Evolutionary conservation across 805 yeast species (phyloP), one percentile per base, ranked within the genome.

Genomic region (Suhomyces faveliae): DNA sequence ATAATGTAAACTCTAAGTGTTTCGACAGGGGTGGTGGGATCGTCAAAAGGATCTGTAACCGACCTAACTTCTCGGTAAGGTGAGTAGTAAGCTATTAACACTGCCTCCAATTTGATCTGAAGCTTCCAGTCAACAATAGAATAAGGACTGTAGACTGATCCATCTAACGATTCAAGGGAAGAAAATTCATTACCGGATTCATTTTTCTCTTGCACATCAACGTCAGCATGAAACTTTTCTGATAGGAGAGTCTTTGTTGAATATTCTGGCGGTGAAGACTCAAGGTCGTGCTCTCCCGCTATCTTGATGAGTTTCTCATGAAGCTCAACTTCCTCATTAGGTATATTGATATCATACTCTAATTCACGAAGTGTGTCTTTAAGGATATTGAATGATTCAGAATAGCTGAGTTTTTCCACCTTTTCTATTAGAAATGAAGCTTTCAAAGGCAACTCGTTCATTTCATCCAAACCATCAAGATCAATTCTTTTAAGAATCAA

Each of bases 1-100:
- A 83, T 61, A 5, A 73, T 60, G 73, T 84, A 83, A 54, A 78
- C 78, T 44, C 86, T 70, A 46, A 78, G 51, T 9, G 74, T 70
- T 37, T 70, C 75, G 4, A 55, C 61, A 4, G 68, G 66, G 10
- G 64, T 50, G 1, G 52, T 48, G 1, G 67, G 63, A 48, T 70
- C 74, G 47, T 70, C 75, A 45, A 52, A 66, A 4, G 74, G 73
- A 40, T 70, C 73, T 3, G 73, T 66, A 15, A 70, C 67, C 3
- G 74, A 63, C 51, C 75, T 55, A 5, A 70, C 62, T 49, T 70
- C 76, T 3, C 74, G 72, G 50, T 71, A 71, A 2, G 76, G 76
- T 0, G 75, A 70, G 56, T 68, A 70, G 53, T 51, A 71, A 20
- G 65, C 67, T 39, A 72, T 62, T 42, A 72, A 55, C 0, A 67